These are phyloP conservation scores for Umbelopsis sp. DNA, from an alignment of 192 early-diverging fungal genomes.

Conservation along the genomic window DNA sequence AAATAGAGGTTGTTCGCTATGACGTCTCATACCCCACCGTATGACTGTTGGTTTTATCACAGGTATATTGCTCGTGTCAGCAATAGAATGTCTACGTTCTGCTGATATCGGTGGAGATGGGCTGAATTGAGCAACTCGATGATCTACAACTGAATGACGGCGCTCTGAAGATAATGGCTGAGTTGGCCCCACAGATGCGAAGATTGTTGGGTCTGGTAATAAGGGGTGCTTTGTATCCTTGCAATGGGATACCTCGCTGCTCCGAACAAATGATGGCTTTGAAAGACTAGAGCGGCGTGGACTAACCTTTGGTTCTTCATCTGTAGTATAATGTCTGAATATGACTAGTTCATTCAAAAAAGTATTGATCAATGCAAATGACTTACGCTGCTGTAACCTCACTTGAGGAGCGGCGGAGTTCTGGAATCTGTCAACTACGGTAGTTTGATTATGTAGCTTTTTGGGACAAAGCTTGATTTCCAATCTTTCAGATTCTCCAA, in stretches of 20 bases:
- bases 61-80: slow-evolving; percentile 23
- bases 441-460: background rate
- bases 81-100: slow-evolving; percentile 10
- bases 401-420: background rate
- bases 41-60: slow-evolving; percentile 39
- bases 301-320: background rate
- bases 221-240: background rate
- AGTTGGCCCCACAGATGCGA: background rate
- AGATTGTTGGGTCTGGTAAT: background rate
- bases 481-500: background rate
- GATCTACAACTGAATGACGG: slow-evolving; percentile 3
- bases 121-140: slow-evolving; percentile 6
- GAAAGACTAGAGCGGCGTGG: background rate
- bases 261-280: background rate
- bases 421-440: background rate
- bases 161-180: slow-evolving; percentile 12
- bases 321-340: background rate
- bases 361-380: background rate
- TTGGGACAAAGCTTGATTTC: slow-evolving; percentile 23
- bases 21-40: slow-evolving; percentile 24
- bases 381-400: background rate
- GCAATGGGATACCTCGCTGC: background rate
- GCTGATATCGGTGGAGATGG: slow-evolving; percentile 3
- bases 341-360: background rate
- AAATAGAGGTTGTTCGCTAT: background rate